phyloP scores from a whole-genome alignment of 352 stramenopile genomes.

The Globisporangium heterothallicum region DNA sequence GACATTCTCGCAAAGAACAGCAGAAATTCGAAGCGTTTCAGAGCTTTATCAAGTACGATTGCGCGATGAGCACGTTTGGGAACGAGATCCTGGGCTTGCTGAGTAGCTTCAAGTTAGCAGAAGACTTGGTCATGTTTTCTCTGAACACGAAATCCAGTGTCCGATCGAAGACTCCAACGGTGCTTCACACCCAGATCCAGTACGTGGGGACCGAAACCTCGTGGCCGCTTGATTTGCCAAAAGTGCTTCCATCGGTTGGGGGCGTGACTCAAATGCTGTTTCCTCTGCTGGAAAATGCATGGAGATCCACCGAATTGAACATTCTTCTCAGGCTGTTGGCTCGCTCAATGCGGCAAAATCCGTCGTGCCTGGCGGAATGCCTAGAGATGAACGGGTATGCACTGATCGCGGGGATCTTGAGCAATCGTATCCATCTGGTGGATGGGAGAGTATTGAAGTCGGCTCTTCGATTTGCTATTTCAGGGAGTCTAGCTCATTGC shows the following conservation, averaged over 20 bases:
- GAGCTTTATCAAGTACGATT: slow-evolving; percentile 54
- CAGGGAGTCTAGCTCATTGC: slow-evolving; percentile 25
- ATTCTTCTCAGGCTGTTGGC: slow-evolving; percentile 41
- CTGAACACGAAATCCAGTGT: slow-evolving; percentile 50
- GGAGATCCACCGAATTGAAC: slow-evolving; percentile 35
- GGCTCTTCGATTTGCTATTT: slow-evolving; percentile 42
- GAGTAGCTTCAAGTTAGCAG: slow-evolving; percentile 48
- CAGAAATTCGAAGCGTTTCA: slow-evolving; percentile 37
- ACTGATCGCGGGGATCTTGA: slow-evolving; percentile 42
- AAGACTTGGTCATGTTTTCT: slow-evolving; percentile 52
- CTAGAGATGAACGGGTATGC: slow-evolving; percentile 52
- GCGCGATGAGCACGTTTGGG: slow-evolving; percentile 53
- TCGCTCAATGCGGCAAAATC: slow-evolving; percentile 46
- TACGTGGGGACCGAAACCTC: slow-evolving; percentile 48
- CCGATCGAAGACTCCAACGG: slow-evolving; percentile 16
- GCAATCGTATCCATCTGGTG: slow-evolving; percentile 33
- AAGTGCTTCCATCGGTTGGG: slow-evolving; percentile 54
- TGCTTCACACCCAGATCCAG: slow-evolving; percentile 35
- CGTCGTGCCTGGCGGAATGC: slow-evolving; percentile 53
- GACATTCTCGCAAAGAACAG: slow-evolving; percentile 26
- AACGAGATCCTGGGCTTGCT: slow-evolving; percentile 55
- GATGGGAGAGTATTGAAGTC: slow-evolving; percentile 39
- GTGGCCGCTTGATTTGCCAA: slow-evolving; percentile 44
- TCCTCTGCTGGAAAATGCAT: slow-evolving; percentile 52
- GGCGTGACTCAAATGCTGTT: slow-evolving; percentile 53